These are phyloP conservation scores for Chaetomiaceae sp. DNA, from an alignment of 2,329 filamentous ascomycete species.

Conservation along the genomic window DNA sequence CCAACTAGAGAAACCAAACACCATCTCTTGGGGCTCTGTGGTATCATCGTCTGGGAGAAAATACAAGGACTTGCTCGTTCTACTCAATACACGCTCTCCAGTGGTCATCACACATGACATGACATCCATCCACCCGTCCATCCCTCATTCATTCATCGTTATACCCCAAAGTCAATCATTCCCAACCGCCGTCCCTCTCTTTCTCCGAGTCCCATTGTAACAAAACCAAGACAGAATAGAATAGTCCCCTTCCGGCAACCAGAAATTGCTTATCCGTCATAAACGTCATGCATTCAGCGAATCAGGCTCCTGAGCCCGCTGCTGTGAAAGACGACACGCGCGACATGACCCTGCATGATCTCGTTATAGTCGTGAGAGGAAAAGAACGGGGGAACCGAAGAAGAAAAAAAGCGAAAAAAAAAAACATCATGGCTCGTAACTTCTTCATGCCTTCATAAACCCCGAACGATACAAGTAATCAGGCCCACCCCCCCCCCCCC, in stretches of 20 bases:
- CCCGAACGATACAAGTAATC: not conserved
- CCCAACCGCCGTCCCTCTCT: not conserved
- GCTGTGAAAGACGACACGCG: no score
- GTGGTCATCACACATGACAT: not conserved
- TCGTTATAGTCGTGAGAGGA: constrained; percentile 9
- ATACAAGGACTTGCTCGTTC: constrained; percentile 4
- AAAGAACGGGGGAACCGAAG: constrained; percentile 1
- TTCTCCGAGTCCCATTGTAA: no score
- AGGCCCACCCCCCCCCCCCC: not conserved
- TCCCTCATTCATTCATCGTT: not conserved
- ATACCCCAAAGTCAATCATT: no score
- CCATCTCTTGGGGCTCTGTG: not conserved
- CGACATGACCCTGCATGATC: constrained; percentile 12
- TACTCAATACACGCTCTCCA: not conserved
- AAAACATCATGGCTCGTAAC: not conserved
- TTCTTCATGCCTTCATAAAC: not conserved
- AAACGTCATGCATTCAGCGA: not conserved
- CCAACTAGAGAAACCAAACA: not conserved
- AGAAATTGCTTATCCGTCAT: not conserved
- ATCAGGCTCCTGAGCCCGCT: constrained; percentile 1
- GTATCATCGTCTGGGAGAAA: not conserved
- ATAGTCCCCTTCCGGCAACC: no score
- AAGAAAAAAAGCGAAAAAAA: not conserved
- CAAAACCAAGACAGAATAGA: no score
- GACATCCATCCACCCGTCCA: not conserved